phyloP scores from a whole-genome alignment of 2,329 filamentous ascomycete species.

The Xylaria sp. region DNA sequence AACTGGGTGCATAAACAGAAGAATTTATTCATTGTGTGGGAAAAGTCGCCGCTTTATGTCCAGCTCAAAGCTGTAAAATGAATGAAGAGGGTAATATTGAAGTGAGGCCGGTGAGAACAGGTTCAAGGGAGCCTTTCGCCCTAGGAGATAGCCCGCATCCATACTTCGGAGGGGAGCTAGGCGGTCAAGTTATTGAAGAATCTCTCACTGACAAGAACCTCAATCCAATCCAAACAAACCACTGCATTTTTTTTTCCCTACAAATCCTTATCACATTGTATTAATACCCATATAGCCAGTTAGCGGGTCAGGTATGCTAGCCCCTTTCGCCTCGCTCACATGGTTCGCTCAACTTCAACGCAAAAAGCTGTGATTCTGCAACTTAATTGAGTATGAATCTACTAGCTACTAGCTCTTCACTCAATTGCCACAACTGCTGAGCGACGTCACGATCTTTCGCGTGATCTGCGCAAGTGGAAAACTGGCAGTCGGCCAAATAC shows the following conservation, averaged over 20 bases:
- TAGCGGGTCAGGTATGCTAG: background rate
- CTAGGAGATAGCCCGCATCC: background rate
- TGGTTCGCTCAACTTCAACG: too few relatives aligned
- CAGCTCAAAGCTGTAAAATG: background rate
- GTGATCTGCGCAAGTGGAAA: conserved; percentile 47
- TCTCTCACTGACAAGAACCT: too few relatives aligned
- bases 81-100: background rate
- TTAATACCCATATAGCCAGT: too few relatives aligned
- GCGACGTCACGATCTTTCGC: conserved; percentile 49
- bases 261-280: too few relatives aligned
- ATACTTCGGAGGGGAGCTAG: too few relatives aligned
- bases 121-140: too few relatives aligned
- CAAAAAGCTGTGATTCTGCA: background rate
- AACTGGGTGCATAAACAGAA: background rate
- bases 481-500: conserved; percentile 55
- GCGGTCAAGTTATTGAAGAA: background rate
- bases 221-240: too few relatives aligned
- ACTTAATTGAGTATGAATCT: conserved; percentile 46
- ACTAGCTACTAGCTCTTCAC: conserved; percentile 54
- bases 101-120: too few relatives aligned
- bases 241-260: too few relatives aligned
- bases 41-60: background rate
- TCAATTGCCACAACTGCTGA: conserved; percentile 55
- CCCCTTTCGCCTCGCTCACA: too few relatives aligned
- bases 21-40: background rate